Evolutionary conservation across 257 asterid species (phyloP), one percentile per base, ranked within the genome.

Genomic region (Anisodus tanguticus): DNA sequence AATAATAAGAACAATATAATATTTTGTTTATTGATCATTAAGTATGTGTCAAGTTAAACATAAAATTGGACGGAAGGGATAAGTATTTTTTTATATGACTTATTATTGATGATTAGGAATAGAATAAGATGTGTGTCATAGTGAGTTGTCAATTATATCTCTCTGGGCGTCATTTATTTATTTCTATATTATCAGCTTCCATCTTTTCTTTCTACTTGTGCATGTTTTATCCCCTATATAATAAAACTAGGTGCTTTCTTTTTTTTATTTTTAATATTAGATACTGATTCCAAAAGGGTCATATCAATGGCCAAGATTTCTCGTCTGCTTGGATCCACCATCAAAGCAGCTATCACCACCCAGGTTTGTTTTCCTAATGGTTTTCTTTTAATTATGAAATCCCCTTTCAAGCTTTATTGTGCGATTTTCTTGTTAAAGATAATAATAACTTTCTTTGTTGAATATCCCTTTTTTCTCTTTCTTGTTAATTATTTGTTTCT

Each of bases 261-360:
- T 22, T 22, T 22, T 22, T 64, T 2, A 5, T 31, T 31, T 2
- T 66, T 22, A 9, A 2, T 31, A 31, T 66, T 66, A 11, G n/a
- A 26, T 35, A 31, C 6, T 66, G 72, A 66, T 66, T 66, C 69
- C 11, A 4, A 62, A 22, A 9, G 37, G 12, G 12, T 49, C 62
- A 22, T 51, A 74, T 74, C 43, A 71, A 83, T 88, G 86, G 84
- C 80, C 9, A 19, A 47, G 82, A 87, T 92, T 88, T 88, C 85
- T 85, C 95, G 95, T 83, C 91, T 93, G 37, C 70, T 91, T 82
- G 87, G 88, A 85, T 89, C 90, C 71, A 74, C 89, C 71, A 88
- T 90, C 83, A 87, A 88, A 89, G 87, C 84, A 22, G 87, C 90
- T 53, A 31, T 53, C 85, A 84, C 57, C 66, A 6, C 74, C 83